Evolutionary conservation across 208 protist species (phyloP).

Genomic region (Trypanosoma caninum): DNA sequence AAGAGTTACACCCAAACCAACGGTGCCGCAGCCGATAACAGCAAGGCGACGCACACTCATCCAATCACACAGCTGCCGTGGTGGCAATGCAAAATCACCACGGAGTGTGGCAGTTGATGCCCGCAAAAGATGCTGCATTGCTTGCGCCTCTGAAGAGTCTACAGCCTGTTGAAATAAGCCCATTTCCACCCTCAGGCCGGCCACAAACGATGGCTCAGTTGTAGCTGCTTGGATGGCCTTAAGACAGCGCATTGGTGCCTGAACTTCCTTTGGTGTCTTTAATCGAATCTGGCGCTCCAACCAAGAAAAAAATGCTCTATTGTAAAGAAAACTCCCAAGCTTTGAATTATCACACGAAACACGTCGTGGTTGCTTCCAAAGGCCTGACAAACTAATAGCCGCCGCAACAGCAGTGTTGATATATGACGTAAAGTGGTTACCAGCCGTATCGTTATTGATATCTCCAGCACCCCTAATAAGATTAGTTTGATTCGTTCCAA

Average conservation of each 20-base stretch:
- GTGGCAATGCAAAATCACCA: constrained; percentile 5
- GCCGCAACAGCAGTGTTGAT: neutral
- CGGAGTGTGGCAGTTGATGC: constrained; percentile 34
- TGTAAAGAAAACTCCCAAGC: constrained; percentile 25
- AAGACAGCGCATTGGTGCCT: constrained; percentile 39
- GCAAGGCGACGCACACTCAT: constrained; percentile 32
- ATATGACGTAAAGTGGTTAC: neutral
- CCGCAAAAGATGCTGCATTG: constrained; percentile 72
- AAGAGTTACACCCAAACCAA: constrained; percentile 77
- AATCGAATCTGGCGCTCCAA: constrained; percentile 38
- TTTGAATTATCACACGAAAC: constrained; percentile 18
- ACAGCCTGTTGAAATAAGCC: constrained; percentile 45
- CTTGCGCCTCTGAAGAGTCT: constrained; percentile 35
- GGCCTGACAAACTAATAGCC: neutral
- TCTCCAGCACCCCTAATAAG: constrained; percentile 4
- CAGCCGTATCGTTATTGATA: neutral
- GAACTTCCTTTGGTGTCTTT: constrained; percentile 35
- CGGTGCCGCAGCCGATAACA: constrained; percentile 80
- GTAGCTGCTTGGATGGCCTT: constrained; percentile 40
- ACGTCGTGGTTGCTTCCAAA: constrained; percentile 21
- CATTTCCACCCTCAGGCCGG: constrained; percentile 42
- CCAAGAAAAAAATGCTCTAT: constrained; percentile 35
- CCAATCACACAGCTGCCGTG: neutral
- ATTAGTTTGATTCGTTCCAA: constrained; percentile 8
- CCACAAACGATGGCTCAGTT: constrained; percentile 20